A percentile compares a stretch with the other conserved stretches of the same genome.
Evolutionary conservation across 116 monocot species (phyloP).

Genomic region (Iris pallida): DNA sequence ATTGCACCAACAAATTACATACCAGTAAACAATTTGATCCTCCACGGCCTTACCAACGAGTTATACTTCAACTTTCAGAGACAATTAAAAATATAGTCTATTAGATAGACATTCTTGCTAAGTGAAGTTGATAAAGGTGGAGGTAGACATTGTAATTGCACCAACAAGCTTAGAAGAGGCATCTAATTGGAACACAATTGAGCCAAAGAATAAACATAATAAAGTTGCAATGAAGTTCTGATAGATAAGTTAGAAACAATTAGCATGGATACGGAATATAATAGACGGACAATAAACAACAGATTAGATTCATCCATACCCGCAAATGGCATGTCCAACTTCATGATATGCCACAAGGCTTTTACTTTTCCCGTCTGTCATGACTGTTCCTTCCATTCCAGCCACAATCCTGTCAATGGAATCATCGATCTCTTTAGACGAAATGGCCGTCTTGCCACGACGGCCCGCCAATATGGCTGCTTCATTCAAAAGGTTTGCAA

Average conservation of each 20-base stretch:
- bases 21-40: no score
- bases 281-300: not conserved
- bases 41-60: no score
- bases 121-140: no score
- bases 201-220: no score
- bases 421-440: conserved; percentile 95
- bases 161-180: no score
- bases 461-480: conserved; percentile 91
- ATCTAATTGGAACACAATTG: no score
- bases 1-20: no score
- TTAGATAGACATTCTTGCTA: no score
- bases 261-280: not conserved
- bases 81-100: no score
- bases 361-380: conserved; percentile 98
- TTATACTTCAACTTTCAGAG: no score
- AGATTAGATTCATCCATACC: conserved; percentile 34
- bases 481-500: conserved; percentile 92
- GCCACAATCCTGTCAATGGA: conserved; percentile 97
- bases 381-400: conserved; percentile 96
- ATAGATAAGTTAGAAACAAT: not conserved
- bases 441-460: conserved; percentile 70
- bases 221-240: not conserved
- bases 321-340: conserved; percentile 93
- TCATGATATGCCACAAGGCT: conserved; percentile 96
- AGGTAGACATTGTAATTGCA: no score